These are phyloP conservation scores for Cladosporium sp. DNA, from an alignment of 2,329 filamentous ascomycete genomes.

Conservation along the genomic window DNA sequence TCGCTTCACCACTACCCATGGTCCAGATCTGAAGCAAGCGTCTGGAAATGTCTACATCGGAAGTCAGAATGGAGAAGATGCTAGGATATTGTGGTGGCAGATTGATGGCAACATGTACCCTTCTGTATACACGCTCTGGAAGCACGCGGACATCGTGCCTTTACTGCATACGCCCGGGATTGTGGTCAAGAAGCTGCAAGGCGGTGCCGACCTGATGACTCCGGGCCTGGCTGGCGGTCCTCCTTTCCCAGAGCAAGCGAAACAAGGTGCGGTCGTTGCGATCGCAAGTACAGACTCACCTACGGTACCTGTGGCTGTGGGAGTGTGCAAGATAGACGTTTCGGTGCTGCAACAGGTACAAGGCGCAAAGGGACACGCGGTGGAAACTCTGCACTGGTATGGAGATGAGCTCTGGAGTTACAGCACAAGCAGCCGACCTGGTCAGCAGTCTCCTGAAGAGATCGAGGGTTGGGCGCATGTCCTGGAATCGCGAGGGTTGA, in stretches of 20 bases:
- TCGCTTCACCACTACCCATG: slow-evolving; percentile 61
- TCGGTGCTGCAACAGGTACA: slow-evolving; percentile 51
- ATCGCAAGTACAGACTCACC: slow-evolving; percentile 57
- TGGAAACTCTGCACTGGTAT: slow-evolving; percentile 62
- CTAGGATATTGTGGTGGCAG: slow-evolving; percentile 62
- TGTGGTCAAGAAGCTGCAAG: slow-evolving; percentile 59
- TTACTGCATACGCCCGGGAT: slow-evolving; percentile 60
- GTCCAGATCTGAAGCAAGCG: slow-evolving; percentile 57
- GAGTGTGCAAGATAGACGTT: slow-evolving; percentile 62
- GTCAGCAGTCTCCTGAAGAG: slow-evolving; percentile 49
- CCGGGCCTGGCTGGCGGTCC: slow-evolving; percentile 62
- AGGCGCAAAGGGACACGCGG: slow-evolving; percentile 61
- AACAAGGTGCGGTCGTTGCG: slow-evolving; percentile 58
- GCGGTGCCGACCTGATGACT: slow-evolving; percentile 65
- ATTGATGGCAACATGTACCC: slow-evolving; percentile 53
- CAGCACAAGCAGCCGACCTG: slow-evolving; percentile 52
- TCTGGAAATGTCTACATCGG: slow-evolving; percentile 64
- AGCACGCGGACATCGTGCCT: slow-evolving; percentile 56
- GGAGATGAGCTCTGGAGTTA: slow-evolving; percentile 67
- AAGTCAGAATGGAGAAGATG: slow-evolving; percentile 52
- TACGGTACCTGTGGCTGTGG: slow-evolving; percentile 60
- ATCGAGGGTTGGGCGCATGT: slow-evolving; percentile 49
- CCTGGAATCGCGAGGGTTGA: slow-evolving; percentile 32
- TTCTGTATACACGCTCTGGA: slow-evolving; percentile 63
- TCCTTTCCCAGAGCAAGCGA: slow-evolving; percentile 57